Evolutionary conservation across 2,329 filamentous ascomycete species (phyloP).

Genomic region (Berkeleyomyces rouxiae): DNA sequence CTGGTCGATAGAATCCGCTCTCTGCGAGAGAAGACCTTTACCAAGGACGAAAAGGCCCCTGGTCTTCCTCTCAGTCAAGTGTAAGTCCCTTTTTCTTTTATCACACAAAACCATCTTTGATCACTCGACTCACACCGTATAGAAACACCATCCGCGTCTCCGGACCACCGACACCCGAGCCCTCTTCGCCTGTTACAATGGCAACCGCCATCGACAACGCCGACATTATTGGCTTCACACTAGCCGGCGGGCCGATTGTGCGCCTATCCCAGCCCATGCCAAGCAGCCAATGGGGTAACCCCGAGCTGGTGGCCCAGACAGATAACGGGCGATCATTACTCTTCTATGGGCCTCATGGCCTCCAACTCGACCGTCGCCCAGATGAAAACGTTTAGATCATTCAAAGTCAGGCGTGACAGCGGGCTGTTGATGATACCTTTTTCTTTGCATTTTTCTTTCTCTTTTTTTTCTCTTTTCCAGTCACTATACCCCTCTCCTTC

Average conservation of each 20-base stretch:
- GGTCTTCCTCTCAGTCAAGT: slow-evolving; percentile 28
- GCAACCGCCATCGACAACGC: slow-evolving; percentile 6
- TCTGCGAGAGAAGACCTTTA: slow-evolving; percentile 16
- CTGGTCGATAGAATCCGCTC: slow-evolving; percentile 23
- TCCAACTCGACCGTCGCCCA: slow-evolving; percentile 1
- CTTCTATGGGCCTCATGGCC: slow-evolving; percentile 4
- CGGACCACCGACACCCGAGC: slow-evolving; percentile 11
- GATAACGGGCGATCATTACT: slow-evolving; percentile 8
- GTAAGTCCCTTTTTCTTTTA: slow-evolving; percentile 21
- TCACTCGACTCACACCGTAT: slow-evolving; percentile 22
- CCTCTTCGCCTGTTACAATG: slow-evolving; percentile 3
- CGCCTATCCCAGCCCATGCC: slow-evolving; percentile 24
- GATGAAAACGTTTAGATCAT: slow-evolving; percentile 10
- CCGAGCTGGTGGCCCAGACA: slow-evolving; percentile 12
- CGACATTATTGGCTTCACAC: slow-evolving; percentile 28
- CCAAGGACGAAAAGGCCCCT: slow-evolving; percentile 16
- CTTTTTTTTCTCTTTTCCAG: not conserved
- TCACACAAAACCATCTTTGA: slow-evolving; percentile 13
- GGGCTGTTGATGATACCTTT: not conserved
- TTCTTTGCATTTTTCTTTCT: not conserved
- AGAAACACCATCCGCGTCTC: slow-evolving; percentile 11
- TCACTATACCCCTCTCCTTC: not conserved
- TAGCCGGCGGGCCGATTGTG: slow-evolving; percentile 31
- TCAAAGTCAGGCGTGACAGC: not conserved
- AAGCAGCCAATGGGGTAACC: slow-evolving; percentile 9